Base-by-base conservation (phyloP, 2,329 filamentous ascomycete genomes). In the Venturia pyrina region DNA sequence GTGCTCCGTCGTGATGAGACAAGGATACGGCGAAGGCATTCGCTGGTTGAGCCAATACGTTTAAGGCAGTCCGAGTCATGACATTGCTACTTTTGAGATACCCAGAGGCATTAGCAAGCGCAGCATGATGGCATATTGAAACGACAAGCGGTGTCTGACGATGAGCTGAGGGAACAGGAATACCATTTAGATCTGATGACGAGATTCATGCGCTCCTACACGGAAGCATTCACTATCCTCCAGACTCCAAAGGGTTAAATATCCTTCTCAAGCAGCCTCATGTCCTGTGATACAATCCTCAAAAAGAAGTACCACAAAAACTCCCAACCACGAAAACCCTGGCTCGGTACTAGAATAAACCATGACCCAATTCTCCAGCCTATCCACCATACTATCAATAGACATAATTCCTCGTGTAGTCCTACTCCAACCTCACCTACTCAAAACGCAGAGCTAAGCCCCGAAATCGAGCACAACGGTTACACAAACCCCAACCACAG, bases 11-110 rank as follows among this genome's bases (percentile, higher is more conserved):
- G 46, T 56, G 19, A 50, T 67, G 64, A 61, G 66, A 34, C 66
- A 67, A 66, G 68, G 75, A 24, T 78, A 77, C 66, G 76, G 76
- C 62, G 76, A 77, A 70, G 76, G 73, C 59, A 77, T 78, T 65
- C 72, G 76, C 66, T 78, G 76, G 76, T 71, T 78, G 68, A 76
- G 74, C 67, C 75, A 77, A 68, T 77, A 77, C 66, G 75, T 77
- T 60, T 76, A 74, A 66, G 62, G 32, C 28, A 59, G 13, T 10
- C n/a, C 2, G 15, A 28, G 44, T 19, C 11, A 37, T 37, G 19
- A 62, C 5, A 34, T 10, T 48, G 37, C 60, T 8, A 15, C 11
- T 59, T 59, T 37, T 37, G 32, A 59, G 28, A 59, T 59, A 59
- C 53, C 32, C 53, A 37, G 37, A 59, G 53, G 28, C 53, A 59